These are phyloP conservation scores for Fistulinella cinereoalba DNA, from an alignment of 1,284 basidiomycete species.

Conservation along the genomic window DNA sequence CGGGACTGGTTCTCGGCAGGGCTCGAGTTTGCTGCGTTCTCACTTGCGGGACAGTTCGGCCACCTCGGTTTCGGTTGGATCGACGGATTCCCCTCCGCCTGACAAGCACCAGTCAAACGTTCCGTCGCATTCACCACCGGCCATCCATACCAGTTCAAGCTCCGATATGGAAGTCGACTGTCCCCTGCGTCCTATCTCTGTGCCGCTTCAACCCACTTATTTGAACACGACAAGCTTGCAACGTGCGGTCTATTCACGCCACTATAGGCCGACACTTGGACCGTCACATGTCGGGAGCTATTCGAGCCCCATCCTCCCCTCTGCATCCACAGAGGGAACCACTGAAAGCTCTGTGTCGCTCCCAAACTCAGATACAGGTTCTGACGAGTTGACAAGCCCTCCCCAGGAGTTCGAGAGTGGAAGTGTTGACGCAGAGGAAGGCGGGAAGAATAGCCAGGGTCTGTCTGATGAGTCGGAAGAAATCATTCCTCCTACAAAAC, in stretches of 20 bases:
- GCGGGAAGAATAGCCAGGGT: slow-evolving; percentile 4
- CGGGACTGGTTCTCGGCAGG: slow-evolving; percentile 24
- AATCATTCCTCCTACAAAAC: not conserved
- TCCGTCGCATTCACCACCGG: slow-evolving; percentile 7
- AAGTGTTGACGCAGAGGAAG: slow-evolving; percentile 12
- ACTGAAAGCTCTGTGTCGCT: slow-evolving; percentile 10
- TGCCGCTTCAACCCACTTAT: slow-evolving; percentile 12
- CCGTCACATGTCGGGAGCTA: slow-evolving; percentile 16
- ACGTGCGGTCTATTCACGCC: not conserved
- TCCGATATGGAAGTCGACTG: slow-evolving; percentile 32
- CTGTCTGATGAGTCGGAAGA: slow-evolving; percentile 10
- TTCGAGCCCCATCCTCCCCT: slow-evolving; percentile 17
- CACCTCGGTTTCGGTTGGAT: slow-evolving; percentile 28
- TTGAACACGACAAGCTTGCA: not conserved
- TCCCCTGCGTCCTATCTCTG: slow-evolving; percentile 20
- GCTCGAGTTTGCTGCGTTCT: slow-evolving; percentile 24
- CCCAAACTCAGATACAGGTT: slow-evolving; percentile 14
- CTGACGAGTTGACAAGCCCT: slow-evolving; percentile 13
- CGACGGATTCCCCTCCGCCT: slow-evolving; percentile 18
- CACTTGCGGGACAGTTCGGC: slow-evolving; percentile 30
- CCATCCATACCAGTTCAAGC: slow-evolving; percentile 4
- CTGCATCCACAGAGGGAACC: not conserved
- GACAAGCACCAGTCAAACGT: slow-evolving; percentile 4
- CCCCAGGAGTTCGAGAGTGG: slow-evolving; percentile 16
- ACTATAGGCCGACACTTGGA: slow-evolving; percentile 6